Conservation (phyloP, 1,284 basidiomycete species). For the Porodaedalea pini region DNA sequence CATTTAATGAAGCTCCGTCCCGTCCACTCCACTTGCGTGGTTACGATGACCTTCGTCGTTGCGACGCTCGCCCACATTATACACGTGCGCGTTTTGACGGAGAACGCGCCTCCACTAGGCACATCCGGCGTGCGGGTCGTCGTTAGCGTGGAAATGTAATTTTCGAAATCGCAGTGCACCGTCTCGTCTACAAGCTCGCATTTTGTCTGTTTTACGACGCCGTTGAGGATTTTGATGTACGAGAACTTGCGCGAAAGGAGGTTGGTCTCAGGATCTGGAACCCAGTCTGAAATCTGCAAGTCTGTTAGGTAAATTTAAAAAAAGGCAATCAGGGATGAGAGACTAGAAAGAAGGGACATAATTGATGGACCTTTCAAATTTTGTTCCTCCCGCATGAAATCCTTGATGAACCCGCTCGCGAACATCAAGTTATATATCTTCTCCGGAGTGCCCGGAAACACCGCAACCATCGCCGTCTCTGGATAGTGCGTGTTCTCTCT, state of each 20-base stretch:
- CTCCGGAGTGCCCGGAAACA: slow-evolving; percentile 88
- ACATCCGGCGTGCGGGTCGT: slow-evolving; percentile 95
- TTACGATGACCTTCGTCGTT: slow-evolving; percentile 78
- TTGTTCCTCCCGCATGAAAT: slow-evolving; percentile 86
- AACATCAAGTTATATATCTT: slow-evolving; percentile 97
- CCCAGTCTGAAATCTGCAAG: slow-evolving; percentile 91
- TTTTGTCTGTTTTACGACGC: slow-evolving; percentile 87
- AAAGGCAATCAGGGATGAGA: neutral
- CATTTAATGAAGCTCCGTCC: slow-evolving; percentile 96
- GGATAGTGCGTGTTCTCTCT: slow-evolving; percentile 69
- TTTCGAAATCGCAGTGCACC: slow-evolving; percentile 78
- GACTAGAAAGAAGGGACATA: neutral
- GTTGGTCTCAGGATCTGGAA: slow-evolving; percentile 58
- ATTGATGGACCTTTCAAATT: slow-evolving; percentile 77
- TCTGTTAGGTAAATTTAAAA: slow-evolving; percentile 45
- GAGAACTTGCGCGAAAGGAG: slow-evolving; percentile 84
- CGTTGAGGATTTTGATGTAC: slow-evolving; percentile 93
- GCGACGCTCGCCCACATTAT: slow-evolving; percentile 88
- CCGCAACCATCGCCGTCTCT: slow-evolving; percentile 74
- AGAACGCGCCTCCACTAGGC: slow-evolving; percentile 87
- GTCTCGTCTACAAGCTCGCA: slow-evolving; percentile 90
- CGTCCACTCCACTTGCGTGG: slow-evolving; percentile 93
- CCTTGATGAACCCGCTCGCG: slow-evolving; percentile 92
- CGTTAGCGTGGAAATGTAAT: slow-evolving; percentile 80
- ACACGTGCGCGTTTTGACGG: slow-evolving; percentile 92